Evolutionary conservation across 306 rosid genomes (phyloP), one percentile per base, ranked within the genome.

Genomic region (peach (Prunus persica)): DNA sequence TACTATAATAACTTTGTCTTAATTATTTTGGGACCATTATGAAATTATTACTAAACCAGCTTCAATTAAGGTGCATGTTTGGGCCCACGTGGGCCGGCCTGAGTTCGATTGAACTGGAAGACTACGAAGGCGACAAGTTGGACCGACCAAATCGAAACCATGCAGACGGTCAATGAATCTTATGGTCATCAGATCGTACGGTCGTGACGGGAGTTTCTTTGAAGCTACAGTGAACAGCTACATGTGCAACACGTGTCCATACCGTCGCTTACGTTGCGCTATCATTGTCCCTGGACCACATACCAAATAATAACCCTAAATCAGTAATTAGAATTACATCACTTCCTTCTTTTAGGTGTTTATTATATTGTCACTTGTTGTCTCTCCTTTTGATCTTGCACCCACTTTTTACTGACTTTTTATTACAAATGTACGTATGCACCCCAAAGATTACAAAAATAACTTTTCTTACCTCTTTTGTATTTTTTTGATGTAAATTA

Each of bases 221-320:
- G 16, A 11, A 18, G 49, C 47, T 25, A 34, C 73, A 19, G 67
- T 45, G 46, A 8, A 54, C 25, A 55, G 1, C 57, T 74, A 79
- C 89, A 86, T 75, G 81, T 77, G 85, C 77, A 74, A 55, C 87
- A 82, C 74, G 80, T 80, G 87, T 65, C 51, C 25, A 2, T 13
- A 66, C 58, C 50, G 50, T 65, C 43, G 67, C 72, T 63, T 73
- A 19, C 55, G 79, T 76, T 79, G 56, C 63, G 41, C 52, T 34
- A 41, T 69, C 34, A 19, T 65, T 27, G 32, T 65, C 16, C 63
- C 27, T 32, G 74, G 84, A 74, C 80, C 86, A 79, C 84, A 7
- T 46, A 19, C 1, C 4, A 38, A 51, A 28, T 38, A 72, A 64
- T 70, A 72, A 65, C 78, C 70, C 3, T 3, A 18, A 8, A 32